phyloP scores from a whole-genome alignment of 2,329 filamentous ascomycete species.

The Aspergillus fijiensis region DNA sequence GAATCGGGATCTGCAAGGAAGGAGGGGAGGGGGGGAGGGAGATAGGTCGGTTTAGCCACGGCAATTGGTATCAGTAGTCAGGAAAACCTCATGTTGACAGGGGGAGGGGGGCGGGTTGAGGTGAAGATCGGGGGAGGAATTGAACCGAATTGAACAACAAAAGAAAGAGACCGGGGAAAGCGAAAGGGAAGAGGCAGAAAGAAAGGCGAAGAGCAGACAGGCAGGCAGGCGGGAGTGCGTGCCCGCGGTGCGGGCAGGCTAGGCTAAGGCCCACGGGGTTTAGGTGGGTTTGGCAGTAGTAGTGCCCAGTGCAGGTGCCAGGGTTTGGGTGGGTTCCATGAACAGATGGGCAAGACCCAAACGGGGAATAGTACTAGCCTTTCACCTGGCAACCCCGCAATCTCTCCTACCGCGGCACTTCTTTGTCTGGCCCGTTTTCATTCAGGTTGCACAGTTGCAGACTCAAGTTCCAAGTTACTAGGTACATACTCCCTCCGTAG shows the following conservation, averaged over 20 bases:
- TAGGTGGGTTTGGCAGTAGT: no score
- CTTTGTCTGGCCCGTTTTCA: no score
- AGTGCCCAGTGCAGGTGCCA: no score
- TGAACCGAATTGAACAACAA: not conserved
- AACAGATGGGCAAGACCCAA: not conserved
- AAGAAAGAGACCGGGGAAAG: not conserved
- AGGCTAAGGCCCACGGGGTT: no score
- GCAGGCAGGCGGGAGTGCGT: no score
- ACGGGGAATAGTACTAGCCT: not conserved
- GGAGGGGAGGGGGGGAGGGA: constrained; percentile 13
- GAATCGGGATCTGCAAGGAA: constrained; percentile 23
- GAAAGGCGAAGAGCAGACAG: not conserved
- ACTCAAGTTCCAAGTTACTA: no score
- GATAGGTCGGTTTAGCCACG: constrained; percentile 15
- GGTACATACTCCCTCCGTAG: no score
- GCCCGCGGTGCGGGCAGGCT: no score
- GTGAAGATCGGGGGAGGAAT: constrained; percentile 2
- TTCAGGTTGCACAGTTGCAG: no score
- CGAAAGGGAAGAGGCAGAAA: not conserved
- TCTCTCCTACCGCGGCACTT: not conserved
- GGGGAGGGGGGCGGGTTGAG: not conserved
- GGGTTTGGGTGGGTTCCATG: no score
- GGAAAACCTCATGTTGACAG: constrained; percentile 10
- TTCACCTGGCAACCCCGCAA: not conserved
- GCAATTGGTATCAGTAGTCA: constrained; percentile 7